Evolutionary conservation across 2,329 filamentous ascomycete genomes (phyloP).

Genomic region (Helotiales sp.): DNA sequence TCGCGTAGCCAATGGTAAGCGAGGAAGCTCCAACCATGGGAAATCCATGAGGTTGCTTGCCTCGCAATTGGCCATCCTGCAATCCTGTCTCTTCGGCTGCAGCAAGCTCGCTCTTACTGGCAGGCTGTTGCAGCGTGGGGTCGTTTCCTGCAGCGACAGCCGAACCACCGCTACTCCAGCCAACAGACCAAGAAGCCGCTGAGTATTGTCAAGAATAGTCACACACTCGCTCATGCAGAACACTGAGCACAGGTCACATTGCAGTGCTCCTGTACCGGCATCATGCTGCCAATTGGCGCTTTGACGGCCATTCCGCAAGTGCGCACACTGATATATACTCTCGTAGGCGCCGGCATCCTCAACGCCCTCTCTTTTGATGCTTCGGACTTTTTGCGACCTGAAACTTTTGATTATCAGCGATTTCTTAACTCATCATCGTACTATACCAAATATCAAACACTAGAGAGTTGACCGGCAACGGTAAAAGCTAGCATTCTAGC

Average conservation of each 20-base stretch:
- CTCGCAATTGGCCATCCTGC: conserved; percentile 19
- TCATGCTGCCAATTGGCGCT: conserved; percentile 31
- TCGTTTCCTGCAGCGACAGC: conserved; percentile 14
- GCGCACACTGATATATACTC: conserved; percentile 30
- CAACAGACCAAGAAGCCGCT: conserved; percentile 21
- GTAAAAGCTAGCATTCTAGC: conserved; percentile 30
- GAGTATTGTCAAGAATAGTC: conserved; percentile 24
- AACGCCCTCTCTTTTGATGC: conserved; percentile 27
- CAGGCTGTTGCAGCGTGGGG: conserved; percentile 16
- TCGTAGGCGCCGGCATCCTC: conserved; percentile 30
- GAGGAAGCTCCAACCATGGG: background rate
- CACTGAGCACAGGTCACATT: conserved; percentile 32
- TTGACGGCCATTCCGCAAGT: conserved; percentile 23
- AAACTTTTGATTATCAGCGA: conserved; percentile 23
- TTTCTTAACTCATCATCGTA: conserved; percentile 24
- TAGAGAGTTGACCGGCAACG: conserved; percentile 34
- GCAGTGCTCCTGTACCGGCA: conserved; percentile 24
- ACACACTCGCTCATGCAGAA: conserved; percentile 31
- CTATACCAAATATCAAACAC: conserved; percentile 21
- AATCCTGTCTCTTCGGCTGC: conserved; percentile 13
- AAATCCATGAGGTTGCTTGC: conserved; percentile 9
- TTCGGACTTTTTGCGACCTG: conserved; percentile 28
- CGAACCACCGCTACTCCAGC: conserved; percentile 23
- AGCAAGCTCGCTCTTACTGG: conserved; percentile 14
- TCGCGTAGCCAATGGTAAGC: conserved; percentile 22